Percentiles rank a stretch among this genome's conserved stretches.
phyloP scores from a whole-genome alignment of 2,329 filamentous ascomycete genomes.

The Cladosporium sp. region DNA sequence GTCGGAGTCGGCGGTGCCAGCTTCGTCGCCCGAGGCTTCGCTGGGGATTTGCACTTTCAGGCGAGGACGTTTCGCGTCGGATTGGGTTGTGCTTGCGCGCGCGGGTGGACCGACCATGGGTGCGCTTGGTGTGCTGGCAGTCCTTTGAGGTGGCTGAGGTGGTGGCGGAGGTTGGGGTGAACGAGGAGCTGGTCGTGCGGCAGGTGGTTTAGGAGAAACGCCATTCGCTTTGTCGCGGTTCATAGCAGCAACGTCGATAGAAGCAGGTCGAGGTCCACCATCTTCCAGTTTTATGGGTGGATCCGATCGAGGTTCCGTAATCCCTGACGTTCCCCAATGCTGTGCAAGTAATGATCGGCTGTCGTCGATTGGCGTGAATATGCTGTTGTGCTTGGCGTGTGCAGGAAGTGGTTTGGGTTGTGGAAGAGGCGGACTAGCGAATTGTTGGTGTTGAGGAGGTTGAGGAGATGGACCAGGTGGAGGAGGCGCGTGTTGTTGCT shows the following conservation, averaged over 20 bases:
- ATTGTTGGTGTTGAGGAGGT: constrained; percentile 44
- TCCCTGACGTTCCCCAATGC: constrained; percentile 60
- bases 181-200: constrained; percentile 28
- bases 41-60: constrained; percentile 94
- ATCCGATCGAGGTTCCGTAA: constrained; percentile 35
- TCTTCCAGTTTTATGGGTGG: constrained; percentile 40
- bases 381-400: constrained; percentile 72
- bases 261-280: constrained; percentile 53
- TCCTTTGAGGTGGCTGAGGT: constrained; percentile 43
- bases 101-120: constrained; percentile 70
- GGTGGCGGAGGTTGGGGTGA: constrained; percentile 29
- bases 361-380: constrained; percentile 96
- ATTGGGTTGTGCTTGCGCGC: constrained; percentile 70
- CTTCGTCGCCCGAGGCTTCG: constrained; percentile 71
- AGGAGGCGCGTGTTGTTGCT: constrained; percentile 23
- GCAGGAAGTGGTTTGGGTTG: constrained; percentile 61
- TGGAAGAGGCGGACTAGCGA: constrained; percentile 50
- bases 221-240: constrained; percentile 44
- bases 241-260: constrained; percentile 59
- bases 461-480: constrained; percentile 45
- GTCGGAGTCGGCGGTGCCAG: constrained; percentile 66
- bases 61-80: constrained; percentile 68
- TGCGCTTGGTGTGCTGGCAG: constrained; percentile 57
- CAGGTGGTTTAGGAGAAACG: constrained; percentile 49
- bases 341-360: constrained; percentile 83